Base-by-base conservation (phyloP, 441 rosid genomes). In the Populus hybrid region DNA sequence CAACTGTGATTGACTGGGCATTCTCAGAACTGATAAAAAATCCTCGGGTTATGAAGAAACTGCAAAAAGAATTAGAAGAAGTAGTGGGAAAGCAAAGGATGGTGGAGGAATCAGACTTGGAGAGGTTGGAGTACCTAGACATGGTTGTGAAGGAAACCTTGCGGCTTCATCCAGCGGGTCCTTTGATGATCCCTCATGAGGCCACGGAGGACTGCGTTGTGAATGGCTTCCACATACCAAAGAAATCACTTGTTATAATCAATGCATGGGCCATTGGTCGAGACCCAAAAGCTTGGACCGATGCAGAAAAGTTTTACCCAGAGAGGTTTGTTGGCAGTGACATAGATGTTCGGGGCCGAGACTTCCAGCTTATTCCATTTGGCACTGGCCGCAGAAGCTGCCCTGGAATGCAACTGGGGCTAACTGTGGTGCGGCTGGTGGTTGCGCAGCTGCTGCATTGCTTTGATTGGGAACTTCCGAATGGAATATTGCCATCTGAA, bases 401-500 rank as follows among this genome's bases (percentile, higher is more conserved):
- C 35, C 35, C 35, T 34, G 35, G 35, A 34, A 77, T 92, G 85
- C 93, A 88, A 64, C 68, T 92, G 11, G 92, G 88, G 46, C 73
- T 88, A 32, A 85, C 84, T 0, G 66, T 84, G 1, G 80, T 90
- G n/a, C 86, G 75, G 34, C 72, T 85, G 6, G 79, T 86, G 67
- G 28, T 88, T 20, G 94, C 94, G 6, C 94, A 91, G 61, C 75
- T 90, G 16, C 80, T 86, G 21, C 94, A 90, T 81, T 88, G 93
- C 86, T 91, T 91, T 67, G 80, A 87, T 61, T 91, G 91, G 97
- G 87, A 84, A 24, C 88, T 92, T 6, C 92, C 90, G 0, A 40
- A 83, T 4, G 81, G 72, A 0, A 79, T 81, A 85, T 68, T 69
- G 70, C 63, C 85, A 0, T 3, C 32, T 9, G 89, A 91, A 1